A percentile compares a stretch with the other conserved stretches of the same genome.
These are phyloP conservation scores for Vicia faba DNA, from an alignment of 306 rosid genomes.

Conservation along the genomic window DNA sequence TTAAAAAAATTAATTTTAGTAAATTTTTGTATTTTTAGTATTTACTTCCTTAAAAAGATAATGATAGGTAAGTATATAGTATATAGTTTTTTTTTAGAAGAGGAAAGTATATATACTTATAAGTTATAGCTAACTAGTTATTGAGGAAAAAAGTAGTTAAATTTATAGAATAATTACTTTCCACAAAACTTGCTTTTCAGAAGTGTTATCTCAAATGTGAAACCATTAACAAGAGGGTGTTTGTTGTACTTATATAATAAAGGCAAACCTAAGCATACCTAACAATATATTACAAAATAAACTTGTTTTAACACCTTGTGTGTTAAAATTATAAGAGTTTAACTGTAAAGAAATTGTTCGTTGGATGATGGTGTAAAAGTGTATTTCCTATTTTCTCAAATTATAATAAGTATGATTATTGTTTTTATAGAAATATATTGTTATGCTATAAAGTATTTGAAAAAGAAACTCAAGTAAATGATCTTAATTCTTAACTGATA, in stretches of 20 bases:
- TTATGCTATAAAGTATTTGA: too few species aligned
- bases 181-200: not conserved
- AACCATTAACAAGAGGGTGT: constrained; percentile 20
- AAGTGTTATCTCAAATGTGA: constrained; percentile 28
- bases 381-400: too few species aligned
- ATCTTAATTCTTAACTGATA: constrained; percentile 23
- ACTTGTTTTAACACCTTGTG: not conserved
- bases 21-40: too few species aligned
- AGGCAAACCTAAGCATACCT: constrained; percentile 29
- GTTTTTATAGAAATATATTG: too few species aligned
- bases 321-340: too few species aligned
- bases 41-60: not conserved
- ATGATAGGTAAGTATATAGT: not conserved
- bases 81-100: too few species aligned
- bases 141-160: constrained; percentile 4
- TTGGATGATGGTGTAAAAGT: too few species aligned
- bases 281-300: constrained; percentile 14
- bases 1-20: too few species aligned
- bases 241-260: too few species aligned
- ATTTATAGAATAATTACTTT: not conserved
- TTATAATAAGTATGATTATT: too few species aligned
- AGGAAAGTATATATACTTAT: not conserved
- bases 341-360: too few species aligned
- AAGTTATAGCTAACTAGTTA: not conserved
- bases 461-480: not conserved